Evolutionary conservation across 768 basidiomycete genomes (phyloP), one percentile per base, ranked within the genome.

Genomic region (Saitozyma podzolica): DNA sequence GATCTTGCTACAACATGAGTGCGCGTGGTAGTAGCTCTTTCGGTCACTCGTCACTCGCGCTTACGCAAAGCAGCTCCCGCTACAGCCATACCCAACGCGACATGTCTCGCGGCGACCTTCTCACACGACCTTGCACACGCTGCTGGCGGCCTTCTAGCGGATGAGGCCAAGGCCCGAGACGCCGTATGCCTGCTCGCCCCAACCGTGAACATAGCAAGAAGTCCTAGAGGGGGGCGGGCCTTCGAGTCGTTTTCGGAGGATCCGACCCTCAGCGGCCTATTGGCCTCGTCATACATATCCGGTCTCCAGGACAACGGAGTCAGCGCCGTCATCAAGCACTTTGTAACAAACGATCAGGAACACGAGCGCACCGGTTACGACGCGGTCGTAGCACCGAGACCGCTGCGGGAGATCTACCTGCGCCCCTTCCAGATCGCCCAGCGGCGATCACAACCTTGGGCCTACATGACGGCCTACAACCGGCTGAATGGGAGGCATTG

Each of bases 271-370:
- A 88, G 88, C 8, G 90, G 90, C 8, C 81, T 84, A 65, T 83
- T 89, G n/a, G 85, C 88, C 2, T 84, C 88, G 0, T 83, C 87
- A 14, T 91, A 90, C 68, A 83, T 90, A 16, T 86, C 85, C 55
- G 89, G 89, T 9, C 83, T 90, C 3, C 91, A 92, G 78, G 84
- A 78, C 17, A 84, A 85, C n/a, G 89, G 90, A 0, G 86, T 92
- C 51, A 88, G 87, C 17, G 83, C 86, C 7, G 83, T 88, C 3
- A 88, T 91, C 81, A 92, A n/a, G n/a, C n/a, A n/a, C n/a, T n/a
- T n/a, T n/a, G n/a, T n/a, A n/a, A n/a, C n/a, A n/a, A n/a, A n/a
- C n/a, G n/a, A n/a, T n/a, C n/a, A n/a, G n/a, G n/a, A n/a, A n/a
- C n/a, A n/a, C n/a, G n/a, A n/a, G n/a, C 92, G 75, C 91, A 67